These are phyloP conservation scores for Calonectria pseudoreteaudii DNA, from an alignment of 2,329 filamentous ascomycete genomes.

Conservation along the genomic window DNA sequence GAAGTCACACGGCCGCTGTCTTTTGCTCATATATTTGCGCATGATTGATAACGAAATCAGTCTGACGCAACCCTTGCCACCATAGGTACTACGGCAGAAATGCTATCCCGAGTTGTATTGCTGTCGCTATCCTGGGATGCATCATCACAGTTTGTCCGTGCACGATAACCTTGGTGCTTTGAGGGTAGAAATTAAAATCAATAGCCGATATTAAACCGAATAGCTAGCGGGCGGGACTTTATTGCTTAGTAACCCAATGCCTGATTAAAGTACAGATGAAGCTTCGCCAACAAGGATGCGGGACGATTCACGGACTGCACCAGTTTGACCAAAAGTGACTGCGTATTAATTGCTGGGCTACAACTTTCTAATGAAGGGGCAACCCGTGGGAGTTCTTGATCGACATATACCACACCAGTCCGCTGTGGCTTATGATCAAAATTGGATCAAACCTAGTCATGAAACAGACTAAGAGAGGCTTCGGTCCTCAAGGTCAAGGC, in stretches of 20 bases:
- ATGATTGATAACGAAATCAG: not conserved
- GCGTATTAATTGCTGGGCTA: too few species aligned
- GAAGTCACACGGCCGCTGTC: slow-evolving; percentile 57
- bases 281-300: too few species aligned
- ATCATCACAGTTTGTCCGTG: not conserved
- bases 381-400: too few species aligned
- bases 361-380: not conserved
- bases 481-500: not conserved
- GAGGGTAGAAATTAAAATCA: not conserved
- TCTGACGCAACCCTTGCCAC: too few species aligned
- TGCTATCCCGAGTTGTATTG: not conserved
- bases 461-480: not conserved
- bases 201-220: not conserved
- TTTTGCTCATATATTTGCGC: slow-evolving; percentile 41
- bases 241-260: too few species aligned
- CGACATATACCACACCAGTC: too few species aligned
- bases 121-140: not conserved
- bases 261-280: too few species aligned
- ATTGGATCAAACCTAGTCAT: not conserved
- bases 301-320: too few species aligned
- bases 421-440: too few species aligned
- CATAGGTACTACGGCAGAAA: not conserved
- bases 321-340: too few species aligned
- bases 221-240: not conserved
- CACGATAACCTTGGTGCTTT: not conserved